Evolutionary conservation across 2,329 filamentous ascomycete genomes (phyloP), one percentile per base, ranked within the genome.

Genomic region (Mycocentrospora acerina): DNA sequence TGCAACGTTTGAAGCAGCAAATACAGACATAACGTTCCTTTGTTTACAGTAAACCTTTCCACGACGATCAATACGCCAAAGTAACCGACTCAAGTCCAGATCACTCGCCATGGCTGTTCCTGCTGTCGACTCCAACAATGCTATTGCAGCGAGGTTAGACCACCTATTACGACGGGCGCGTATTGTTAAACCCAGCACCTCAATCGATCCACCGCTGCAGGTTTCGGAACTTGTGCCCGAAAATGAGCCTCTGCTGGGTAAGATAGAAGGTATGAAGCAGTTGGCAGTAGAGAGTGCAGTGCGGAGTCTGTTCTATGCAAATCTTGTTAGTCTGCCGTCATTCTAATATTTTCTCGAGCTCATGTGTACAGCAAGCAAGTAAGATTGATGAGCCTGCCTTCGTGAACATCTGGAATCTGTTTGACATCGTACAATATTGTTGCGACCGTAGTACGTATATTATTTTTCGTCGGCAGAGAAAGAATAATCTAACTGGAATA

Each of bases 381-480:
- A 74, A 81, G 7, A 95, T 96, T 53, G 79, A 89, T 25, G 81
- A 87, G 17, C 82, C 88, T 28, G 76, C 80, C 1, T 95, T 96
- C 59, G 83, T 89, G 33, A 79, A 82, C 44, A 81, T 97, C 48
- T 98, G 91, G 91, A 93, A 96, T 61, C 75, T 98, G 4, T 80
- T 98, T 40, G 94, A 98, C 62, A 82, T 97, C 28, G 76, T 96
- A n/a, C 85, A 87, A 1, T 83, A 94, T 25, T 82, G 95, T 45
- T 90, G 89, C 44, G 91, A 95, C 60, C 81, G 84, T 62, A 86
- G 85, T 74, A 78, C 77, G 71, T 83, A 74, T 62, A 18, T 10
- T 82, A 74, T 63, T 19, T 22, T 13, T 8, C 7, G 2, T 18
- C 6, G 4, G 12, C 28, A 8, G 13, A 16, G 5, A 7, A 7